Evolutionary conservation across 1,139 yeast genomes (phyloP).

Genomic region (Scheffersomyces cryptocercus): DNA sequence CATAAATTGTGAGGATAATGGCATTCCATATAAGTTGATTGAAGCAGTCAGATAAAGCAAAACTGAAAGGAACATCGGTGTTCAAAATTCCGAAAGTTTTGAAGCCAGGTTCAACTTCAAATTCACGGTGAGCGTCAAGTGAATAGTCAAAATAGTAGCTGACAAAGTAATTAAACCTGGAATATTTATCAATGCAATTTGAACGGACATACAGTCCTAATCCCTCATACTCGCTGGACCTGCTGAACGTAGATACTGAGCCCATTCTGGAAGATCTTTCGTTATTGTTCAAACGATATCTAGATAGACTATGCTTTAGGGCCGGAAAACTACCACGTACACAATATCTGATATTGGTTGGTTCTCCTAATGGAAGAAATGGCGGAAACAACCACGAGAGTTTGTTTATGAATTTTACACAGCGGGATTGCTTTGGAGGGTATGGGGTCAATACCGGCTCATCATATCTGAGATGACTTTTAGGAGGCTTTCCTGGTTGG

Average conservation of each 20-base stretch:
- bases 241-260: too few species aligned
- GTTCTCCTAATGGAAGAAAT: neutral
- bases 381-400: constrained; percentile 28
- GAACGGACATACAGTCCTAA: neutral
- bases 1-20: neutral
- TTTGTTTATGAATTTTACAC: constrained; percentile 15
- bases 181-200: constrained; percentile 5
- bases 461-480: neutral
- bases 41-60: neutral
- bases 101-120: constrained; percentile 14
- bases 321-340: too few species aligned
- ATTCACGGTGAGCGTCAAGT: constrained; percentile 3
- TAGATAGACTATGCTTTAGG: too few species aligned
- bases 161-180: constrained; percentile 20
- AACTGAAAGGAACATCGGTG: constrained; percentile 1
- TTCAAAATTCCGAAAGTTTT: constrained; percentile 11
- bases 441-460: too few species aligned
- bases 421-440: too few species aligned
- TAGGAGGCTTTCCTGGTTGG: neutral
- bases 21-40: neutral
- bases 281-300: too few species aligned
- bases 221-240: too few species aligned
- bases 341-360: too few species aligned
- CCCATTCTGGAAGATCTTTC: too few species aligned
- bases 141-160: constrained; percentile 21